Conservation (phyloP, 805 yeast genomes). For the Naumovozyma dairenensis region DNA sequence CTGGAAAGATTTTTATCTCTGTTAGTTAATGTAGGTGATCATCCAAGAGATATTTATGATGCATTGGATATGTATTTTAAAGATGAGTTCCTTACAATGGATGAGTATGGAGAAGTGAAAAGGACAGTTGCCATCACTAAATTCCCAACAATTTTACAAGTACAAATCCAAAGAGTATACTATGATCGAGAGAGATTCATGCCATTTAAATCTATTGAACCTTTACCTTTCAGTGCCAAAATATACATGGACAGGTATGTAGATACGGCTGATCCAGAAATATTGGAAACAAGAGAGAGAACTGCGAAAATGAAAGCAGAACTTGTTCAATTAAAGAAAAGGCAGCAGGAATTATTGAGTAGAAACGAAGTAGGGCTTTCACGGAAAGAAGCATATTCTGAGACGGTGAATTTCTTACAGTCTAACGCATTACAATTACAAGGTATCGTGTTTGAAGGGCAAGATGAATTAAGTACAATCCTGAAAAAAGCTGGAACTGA, state of each 20-base stretch:
- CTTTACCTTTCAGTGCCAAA: constrained; percentile 67
- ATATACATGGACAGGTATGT: constrained; percentile 83
- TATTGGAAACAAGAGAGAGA: constrained; percentile 45
- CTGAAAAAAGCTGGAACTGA: constrained; percentile 38
- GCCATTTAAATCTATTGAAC: constrained; percentile 76
- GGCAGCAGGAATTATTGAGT: constrained; percentile 34
- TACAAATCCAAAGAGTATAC: constrained; percentile 90
- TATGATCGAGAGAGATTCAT: constrained; percentile 64
- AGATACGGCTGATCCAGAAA: constrained; percentile 49
- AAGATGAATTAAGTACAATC: constrained; percentile 9
- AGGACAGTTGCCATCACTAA: constrained; percentile 62
- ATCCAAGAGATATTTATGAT: constrained; percentile 82
- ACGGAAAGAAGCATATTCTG: constrained; percentile 41
- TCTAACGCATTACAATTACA: constrained; percentile 35
- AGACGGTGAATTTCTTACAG: constrained; percentile 49
- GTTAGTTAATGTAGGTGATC: constrained; percentile 77
- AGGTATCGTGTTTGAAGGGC: constrained; percentile 30
- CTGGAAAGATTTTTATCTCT: constrained; percentile 72
- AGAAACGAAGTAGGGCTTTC: constrained; percentile 44
- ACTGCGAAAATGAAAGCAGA: constrained; percentile 51
- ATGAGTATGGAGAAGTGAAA: constrained; percentile 60
- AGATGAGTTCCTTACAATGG: constrained; percentile 54
- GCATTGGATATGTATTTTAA: constrained; percentile 79
- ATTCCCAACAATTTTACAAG: constrained; percentile 75
- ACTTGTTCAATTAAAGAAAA: constrained; percentile 34